A percentile compares a stretch with the other conserved stretches of the same genome.
Evolutionary conservation across 352 stramenopile genomes (phyloP).

Genomic region (Thraustochytrium sp.): DNA sequence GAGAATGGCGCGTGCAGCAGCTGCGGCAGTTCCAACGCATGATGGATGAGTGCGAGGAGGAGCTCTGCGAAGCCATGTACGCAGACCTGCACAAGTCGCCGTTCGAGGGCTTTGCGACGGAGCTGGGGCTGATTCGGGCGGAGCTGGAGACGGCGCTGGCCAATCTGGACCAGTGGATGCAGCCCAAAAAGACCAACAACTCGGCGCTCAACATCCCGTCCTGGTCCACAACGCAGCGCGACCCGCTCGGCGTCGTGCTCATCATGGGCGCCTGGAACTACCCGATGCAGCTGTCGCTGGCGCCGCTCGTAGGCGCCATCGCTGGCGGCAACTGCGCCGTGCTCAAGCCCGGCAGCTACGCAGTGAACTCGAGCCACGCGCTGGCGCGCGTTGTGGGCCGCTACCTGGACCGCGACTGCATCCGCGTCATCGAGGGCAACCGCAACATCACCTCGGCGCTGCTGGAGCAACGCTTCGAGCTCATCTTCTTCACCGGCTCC

Average conservation of each 20-base stretch:
- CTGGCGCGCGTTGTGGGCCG: conserved; percentile 54
- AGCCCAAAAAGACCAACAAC: conserved; percentile 42
- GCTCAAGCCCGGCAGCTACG: conserved; percentile 83
- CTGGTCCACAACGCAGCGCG: conserved; percentile 63
- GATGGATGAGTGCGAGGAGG: conserved; percentile 52
- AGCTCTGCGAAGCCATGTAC: conserved; percentile 49
- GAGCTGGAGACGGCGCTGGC: conserved; percentile 59
- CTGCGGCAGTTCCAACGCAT: conserved; percentile 48
- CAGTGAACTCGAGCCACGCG: conserved; percentile 59
- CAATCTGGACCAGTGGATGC: conserved; percentile 35
- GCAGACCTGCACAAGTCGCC: conserved; percentile 56
- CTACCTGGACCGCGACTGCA: conserved; percentile 55
- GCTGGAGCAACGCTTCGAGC: conserved; percentile 65
- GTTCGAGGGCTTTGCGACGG: conserved; percentile 59
- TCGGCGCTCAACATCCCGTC: conserved; percentile 51
- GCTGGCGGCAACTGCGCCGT: conserved; percentile 84
- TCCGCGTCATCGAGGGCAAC: conserved; percentile 69
- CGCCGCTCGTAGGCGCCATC: conserved; percentile 68
- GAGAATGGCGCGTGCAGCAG: conserved; percentile 47
- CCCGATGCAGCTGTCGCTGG: conserved; percentile 68
- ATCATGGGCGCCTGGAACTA: conserved; percentile 88
- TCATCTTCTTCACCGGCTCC: conserved; percentile 73
- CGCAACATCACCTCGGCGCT: conserved; percentile 70
- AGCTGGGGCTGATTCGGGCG: conserved; percentile 56
- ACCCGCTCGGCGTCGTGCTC: conserved; percentile 63